phyloP scores from a whole-genome alignment of 768 basidiomycete species.

The Hygrophoropsis aurantiaca region DNA sequence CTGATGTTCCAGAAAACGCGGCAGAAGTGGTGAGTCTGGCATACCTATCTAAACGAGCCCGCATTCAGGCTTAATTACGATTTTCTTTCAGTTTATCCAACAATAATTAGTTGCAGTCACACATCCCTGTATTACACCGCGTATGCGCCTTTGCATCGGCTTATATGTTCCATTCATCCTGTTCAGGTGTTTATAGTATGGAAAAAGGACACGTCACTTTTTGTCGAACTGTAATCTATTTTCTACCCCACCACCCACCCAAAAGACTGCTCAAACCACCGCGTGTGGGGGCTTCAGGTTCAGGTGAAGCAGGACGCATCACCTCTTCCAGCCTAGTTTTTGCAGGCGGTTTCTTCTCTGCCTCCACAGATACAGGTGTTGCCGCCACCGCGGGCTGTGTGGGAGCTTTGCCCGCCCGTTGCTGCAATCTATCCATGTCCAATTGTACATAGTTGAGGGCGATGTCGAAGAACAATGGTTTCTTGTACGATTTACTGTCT shows the following conservation, averaged over 20 bases:
- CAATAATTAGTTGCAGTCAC: background rate
- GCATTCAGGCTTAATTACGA: constrained; percentile 15
- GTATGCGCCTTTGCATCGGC: too few species aligned
- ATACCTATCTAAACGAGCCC: constrained; percentile 39
- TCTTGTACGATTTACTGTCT: constrained; percentile 58
- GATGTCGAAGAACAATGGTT: constrained; percentile 91
- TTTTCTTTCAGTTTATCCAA: background rate
- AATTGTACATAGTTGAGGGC: constrained; percentile 90
- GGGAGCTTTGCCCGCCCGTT: constrained; percentile 62
- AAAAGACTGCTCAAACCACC: constrained; percentile 67
- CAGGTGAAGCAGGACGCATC: constrained; percentile 45
- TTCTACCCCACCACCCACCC: constrained; percentile 81
- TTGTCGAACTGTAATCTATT: constrained; percentile 15
- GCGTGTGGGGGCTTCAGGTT: constrained; percentile 40
- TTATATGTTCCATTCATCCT: too few species aligned
- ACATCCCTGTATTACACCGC: background rate
- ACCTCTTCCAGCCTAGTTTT: constrained; percentile 61
- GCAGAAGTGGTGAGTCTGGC: constrained; percentile 49
- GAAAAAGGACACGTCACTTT: too few species aligned
- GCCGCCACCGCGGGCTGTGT: constrained; percentile 17
- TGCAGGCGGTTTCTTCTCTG: constrained; percentile 43
- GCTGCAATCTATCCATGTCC: constrained; percentile 76
- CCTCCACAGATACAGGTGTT: constrained; percentile 15
- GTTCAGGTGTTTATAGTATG: too few species aligned
- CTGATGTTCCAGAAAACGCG: constrained; percentile 52